These are phyloP conservation scores for Lactifluus pinguis DNA, from an alignment of 768 basidiomycete species.

Conservation along the genomic window DNA sequence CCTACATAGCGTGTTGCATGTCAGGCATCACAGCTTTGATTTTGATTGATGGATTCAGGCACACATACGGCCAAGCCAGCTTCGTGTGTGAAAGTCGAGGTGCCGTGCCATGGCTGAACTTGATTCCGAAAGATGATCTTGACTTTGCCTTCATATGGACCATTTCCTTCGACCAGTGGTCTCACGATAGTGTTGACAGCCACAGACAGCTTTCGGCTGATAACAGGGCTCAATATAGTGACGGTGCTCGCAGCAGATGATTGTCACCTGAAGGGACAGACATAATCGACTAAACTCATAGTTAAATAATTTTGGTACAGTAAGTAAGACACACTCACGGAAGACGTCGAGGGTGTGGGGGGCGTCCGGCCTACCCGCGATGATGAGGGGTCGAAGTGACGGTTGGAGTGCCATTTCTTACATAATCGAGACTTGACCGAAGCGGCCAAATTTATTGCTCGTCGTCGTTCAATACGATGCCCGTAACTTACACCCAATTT, in stretches of 20 bases:
- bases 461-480: neutral
- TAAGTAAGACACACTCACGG: slow-evolving; percentile 34
- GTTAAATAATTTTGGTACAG: neutral
- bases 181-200: slow-evolving; percentile 52
- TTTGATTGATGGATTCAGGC: neutral
- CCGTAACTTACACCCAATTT: slow-evolving; percentile 47
- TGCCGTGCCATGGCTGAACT: slow-evolving; percentile 72
- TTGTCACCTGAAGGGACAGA: slow-evolving; percentile 69
- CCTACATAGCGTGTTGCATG: slow-evolving; percentile 31
- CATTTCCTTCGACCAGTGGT: slow-evolving; percentile 48
- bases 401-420: slow-evolving; percentile 69
- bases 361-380: slow-evolving; percentile 49
- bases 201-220: slow-evolving; percentile 51
- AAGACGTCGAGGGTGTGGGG: slow-evolving; percentile 79
- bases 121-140: slow-evolving; percentile 64
- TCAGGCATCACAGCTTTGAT: neutral
- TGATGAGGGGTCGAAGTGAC: slow-evolving; percentile 51
- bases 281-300: slow-evolving; percentile 60
- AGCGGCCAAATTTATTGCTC: too few species aligned
- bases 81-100: slow-evolving; percentile 74
- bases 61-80: slow-evolving; percentile 64
- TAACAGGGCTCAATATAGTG: neutral
- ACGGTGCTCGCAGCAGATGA: neutral
- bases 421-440: neutral
- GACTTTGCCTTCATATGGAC: slow-evolving; percentile 62